Percentiles rank a stretch among this genome's conserved stretches.
These are phyloP conservation scores for Tylopilus plumbeoviolaceoides DNA, from an alignment of 768 basidiomycete genomes.

Conservation along the genomic window DNA sequence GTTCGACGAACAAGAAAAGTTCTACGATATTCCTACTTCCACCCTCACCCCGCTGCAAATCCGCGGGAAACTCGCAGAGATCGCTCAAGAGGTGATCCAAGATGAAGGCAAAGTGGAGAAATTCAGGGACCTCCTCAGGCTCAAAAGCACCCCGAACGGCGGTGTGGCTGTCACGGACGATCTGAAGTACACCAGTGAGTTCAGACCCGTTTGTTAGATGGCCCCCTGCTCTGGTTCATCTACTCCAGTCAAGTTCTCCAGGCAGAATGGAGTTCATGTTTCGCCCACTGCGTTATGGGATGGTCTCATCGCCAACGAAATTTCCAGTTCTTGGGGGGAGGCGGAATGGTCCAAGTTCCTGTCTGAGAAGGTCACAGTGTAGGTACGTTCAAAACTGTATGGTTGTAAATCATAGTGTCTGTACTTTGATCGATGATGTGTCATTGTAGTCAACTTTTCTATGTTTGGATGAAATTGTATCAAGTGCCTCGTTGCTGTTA, in stretches of 20 bases:
- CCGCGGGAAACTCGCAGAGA: constrained; percentile 63
- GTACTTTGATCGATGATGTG: background rate
- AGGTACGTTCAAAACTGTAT: constrained; percentile 6
- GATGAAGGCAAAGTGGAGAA: constrained; percentile 40
- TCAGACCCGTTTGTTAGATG: background rate
- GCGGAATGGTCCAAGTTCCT: constrained; percentile 81
- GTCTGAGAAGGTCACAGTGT: constrained; percentile 48
- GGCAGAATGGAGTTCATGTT: constrained; percentile 91
- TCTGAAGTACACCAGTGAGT: constrained; percentile 84
- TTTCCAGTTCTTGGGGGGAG: constrained; percentile 80
- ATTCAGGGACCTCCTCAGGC: constrained; percentile 58
- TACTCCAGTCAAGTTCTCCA: constrained; percentile 73
- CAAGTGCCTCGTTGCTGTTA: no score
- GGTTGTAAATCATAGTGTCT: background rate
- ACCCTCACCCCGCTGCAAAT: constrained; percentile 65
- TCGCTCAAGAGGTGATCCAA: constrained; percentile 55
- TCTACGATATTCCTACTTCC: constrained; percentile 71
- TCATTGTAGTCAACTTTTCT: background rate
- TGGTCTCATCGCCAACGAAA: constrained; percentile 63
- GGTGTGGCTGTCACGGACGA: constrained; percentile 81
- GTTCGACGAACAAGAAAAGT: constrained; percentile 72
- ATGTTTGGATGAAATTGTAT: background rate
- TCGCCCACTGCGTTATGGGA: constrained; percentile 82
- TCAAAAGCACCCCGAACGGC: constrained; percentile 68
- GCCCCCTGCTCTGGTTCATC: background rate